Base-by-base conservation (phyloP, 2,329 filamentous ascomycete genomes). In the Zasmidium angulare region DNA sequence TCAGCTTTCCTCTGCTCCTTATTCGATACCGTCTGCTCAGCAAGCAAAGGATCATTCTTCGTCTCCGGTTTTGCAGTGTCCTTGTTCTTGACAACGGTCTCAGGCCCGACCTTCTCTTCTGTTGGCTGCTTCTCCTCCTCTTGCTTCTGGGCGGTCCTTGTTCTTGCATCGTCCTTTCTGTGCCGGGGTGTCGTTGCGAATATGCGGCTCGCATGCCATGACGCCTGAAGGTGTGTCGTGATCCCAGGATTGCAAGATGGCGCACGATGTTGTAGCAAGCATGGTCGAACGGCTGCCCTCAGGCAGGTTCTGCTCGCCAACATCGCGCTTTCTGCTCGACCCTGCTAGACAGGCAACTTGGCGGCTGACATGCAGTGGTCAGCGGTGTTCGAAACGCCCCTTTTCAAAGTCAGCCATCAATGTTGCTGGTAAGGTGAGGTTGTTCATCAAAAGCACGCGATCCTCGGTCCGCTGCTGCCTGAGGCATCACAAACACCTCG, bases 1-100 rank as follows among this genome's bases (percentile, higher is more conserved):
- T 99, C 95, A 9, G 93, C 93, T 78, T 93, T 96, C 68, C 95
- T 86, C 82, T 99, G 96, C 77, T 97, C 91, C 69, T 93, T 87
- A 20, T 86, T 88, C 53, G 86, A 86, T 71, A 85, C 72, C 1
- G 85, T 87, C 62, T 89, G 83, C 71, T 89, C 81, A 12, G 82
- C 78, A 20, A 89, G 83, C 47, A 93, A 76, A 26, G 85, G 81
- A 67, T 88, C 86, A 59, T 71, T 68, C 65, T 76, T 77, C 21
- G 68, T 68, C 12, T 65, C 62, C 9, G 73, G 63, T 56, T 71
- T 70, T 17, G 63, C 58, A 7, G 70, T 66, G 26, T 68, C 68
- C 64, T 65, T 70, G 62, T 65, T 66, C 61, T 62, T 72, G 60
- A 71, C 64, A n/a, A 72, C 67, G 43, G 62, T 74, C 65, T 71